Evolutionary conservation across 2,329 filamentous ascomycete genomes (phyloP).

Genomic region (Xylariaceae sp.): DNA sequence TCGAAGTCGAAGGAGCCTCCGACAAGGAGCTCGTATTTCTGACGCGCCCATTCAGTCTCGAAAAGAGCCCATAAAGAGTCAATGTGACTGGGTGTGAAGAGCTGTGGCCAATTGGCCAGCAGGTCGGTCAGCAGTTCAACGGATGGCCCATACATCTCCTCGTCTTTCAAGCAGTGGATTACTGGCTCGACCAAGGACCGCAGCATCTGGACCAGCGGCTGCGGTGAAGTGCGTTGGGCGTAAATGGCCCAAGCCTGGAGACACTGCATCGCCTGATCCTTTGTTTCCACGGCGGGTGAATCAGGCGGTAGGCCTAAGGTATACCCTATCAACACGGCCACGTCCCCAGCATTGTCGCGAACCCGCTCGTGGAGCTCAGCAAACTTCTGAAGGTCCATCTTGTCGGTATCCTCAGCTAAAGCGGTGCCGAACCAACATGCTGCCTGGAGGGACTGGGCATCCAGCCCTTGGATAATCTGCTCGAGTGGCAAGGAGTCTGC

Average conservation of each 20-base stretch:
- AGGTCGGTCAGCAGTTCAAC: slow-evolving; percentile 62
- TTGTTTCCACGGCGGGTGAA: slow-evolving; percentile 40
- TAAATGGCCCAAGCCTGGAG: slow-evolving; percentile 71
- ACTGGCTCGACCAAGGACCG: slow-evolving; percentile 54
- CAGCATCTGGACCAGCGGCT: slow-evolving; percentile 53
- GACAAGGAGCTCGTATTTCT: slow-evolving; percentile 50
- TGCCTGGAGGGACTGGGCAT: slow-evolving; percentile 47
- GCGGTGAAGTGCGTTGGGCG: slow-evolving; percentile 57
- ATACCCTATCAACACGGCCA: slow-evolving; percentile 42
- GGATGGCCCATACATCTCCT: slow-evolving; percentile 53
- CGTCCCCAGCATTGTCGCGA: slow-evolving; percentile 44
- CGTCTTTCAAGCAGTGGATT: slow-evolving; percentile 54
- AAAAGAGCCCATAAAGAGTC: slow-evolving; percentile 54
- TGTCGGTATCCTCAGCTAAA: slow-evolving; percentile 62
- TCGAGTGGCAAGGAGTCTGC: slow-evolving; percentile 38
- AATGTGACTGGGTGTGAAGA: slow-evolving; percentile 56
- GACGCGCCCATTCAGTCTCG: slow-evolving; percentile 52
- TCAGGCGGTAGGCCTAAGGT: slow-evolving; percentile 25
- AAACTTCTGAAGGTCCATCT: slow-evolving; percentile 58
- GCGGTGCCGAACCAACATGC: slow-evolving; percentile 60
- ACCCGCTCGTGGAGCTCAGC: slow-evolving; percentile 45
- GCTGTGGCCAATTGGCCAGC: slow-evolving; percentile 58
- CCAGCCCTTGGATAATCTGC: slow-evolving; percentile 41
- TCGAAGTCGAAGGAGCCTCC: slow-evolving; percentile 60
- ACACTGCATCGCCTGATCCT: slow-evolving; percentile 55